Percentiles rank a stretch among this genome's conserved stretches.
Evolutionary conservation across 1,139 yeast genomes (phyloP).

Genomic region (Sugiyamaella castrensis): DNA sequence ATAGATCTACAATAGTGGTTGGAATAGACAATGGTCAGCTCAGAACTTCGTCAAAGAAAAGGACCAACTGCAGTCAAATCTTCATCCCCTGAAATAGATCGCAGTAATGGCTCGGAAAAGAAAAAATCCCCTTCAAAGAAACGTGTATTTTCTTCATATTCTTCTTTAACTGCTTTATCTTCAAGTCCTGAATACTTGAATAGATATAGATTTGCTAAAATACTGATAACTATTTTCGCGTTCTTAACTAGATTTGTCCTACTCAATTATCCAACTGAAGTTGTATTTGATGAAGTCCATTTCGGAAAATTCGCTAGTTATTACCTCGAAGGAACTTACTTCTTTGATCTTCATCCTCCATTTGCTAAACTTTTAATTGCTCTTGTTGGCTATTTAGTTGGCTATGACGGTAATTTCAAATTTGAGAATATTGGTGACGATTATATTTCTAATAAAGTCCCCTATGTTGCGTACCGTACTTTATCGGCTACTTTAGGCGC

Average conservation of each 20-base stretch:
- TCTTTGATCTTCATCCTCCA: constrained; percentile 97
- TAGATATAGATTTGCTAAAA: constrained; percentile 18
- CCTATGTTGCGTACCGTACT: constrained; percentile 83
- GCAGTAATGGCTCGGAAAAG: background rate
- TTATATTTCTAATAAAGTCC: constrained; percentile 72
- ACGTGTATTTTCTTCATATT: background rate
- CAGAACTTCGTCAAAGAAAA: constrained; percentile 11
- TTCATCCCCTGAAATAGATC: background rate
- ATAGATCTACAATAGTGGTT: too few species aligned
- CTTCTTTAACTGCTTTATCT: background rate
- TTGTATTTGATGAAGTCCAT: constrained; percentile 89
- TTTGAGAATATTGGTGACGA: constrained; percentile 88
- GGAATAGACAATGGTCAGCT: constrained; percentile 1
- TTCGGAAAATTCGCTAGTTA: constrained; percentile 66
- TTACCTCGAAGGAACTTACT: constrained; percentile 65
- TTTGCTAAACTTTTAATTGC: constrained; percentile 93
- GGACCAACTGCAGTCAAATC: background rate
- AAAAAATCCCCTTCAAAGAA: background rate
- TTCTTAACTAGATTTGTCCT: constrained; percentile 67
- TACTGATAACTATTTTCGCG: constrained; percentile 59
- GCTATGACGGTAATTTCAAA: constrained; percentile 86
- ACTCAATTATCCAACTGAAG: constrained; percentile 73
- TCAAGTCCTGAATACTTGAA: background rate
- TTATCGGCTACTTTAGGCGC: constrained; percentile 82
- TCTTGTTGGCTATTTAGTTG: constrained; percentile 80